These are phyloP conservation scores for Tricholoma hemisulphureum DNA, from an alignment of 768 basidiomycete genomes.

Conservation along the genomic window DNA sequence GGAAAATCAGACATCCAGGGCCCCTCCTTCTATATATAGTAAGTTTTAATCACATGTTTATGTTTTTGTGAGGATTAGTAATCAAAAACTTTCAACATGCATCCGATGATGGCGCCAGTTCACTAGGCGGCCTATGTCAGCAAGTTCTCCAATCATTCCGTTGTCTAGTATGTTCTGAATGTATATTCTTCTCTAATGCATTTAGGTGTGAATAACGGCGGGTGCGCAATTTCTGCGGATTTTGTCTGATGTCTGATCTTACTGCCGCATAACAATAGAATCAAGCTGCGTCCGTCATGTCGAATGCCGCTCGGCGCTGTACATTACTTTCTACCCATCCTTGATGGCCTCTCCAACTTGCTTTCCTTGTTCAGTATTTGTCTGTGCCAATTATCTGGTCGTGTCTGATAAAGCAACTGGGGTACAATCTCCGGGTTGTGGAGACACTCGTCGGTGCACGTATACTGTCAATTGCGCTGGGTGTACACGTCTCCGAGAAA, in stretches of 20 bases:
- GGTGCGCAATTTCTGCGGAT: conserved; percentile 40
- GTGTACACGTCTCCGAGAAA: conserved; percentile 38
- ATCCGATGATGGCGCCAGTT: no score
- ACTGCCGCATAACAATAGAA: conserved; percentile 41
- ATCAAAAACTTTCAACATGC: not conserved
- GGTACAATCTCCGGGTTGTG: conserved; percentile 91
- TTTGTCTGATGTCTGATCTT: not conserved
- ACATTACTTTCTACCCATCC: conserved; percentile 78
- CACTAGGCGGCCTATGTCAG: no score
- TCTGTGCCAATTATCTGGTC: conserved; percentile 79
- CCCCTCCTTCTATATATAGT: not conserved
- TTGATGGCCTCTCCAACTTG: conserved; percentile 66
- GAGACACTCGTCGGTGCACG: conserved; percentile 82
- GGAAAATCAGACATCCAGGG: not conserved
- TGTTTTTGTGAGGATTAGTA: not conserved
- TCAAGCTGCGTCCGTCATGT: conserved; percentile 86
- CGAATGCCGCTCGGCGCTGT: conserved; percentile 65
- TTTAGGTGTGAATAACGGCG: conserved; percentile 72
- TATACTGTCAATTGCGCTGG: conserved; percentile 62
- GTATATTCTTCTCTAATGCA: not conserved
- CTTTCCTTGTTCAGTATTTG: conserved; percentile 59
- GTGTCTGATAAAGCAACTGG: conserved; percentile 76
- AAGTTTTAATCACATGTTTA: not conserved
- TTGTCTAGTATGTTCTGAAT: conserved; percentile 2
- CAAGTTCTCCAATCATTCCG: conserved; percentile 19